Evolutionary conservation across 2,329 filamentous ascomycete species (phyloP), one percentile per base, ranked within the genome.

Genomic region (Tolypocladium pustulatum): DNA sequence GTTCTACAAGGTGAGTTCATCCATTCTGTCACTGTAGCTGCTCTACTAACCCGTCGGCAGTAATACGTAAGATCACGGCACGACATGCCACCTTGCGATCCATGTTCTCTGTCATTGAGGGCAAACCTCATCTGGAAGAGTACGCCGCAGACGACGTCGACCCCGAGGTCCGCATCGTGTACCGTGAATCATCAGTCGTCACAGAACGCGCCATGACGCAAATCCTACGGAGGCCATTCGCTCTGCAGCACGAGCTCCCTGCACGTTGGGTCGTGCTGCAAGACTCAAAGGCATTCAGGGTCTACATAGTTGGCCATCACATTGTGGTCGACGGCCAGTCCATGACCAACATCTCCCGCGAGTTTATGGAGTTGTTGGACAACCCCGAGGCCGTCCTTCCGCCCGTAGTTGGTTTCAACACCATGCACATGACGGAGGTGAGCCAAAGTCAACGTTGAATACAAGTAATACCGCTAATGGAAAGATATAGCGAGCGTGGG

Each of bases 281-380:
- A 27, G 60, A 58, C 17, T 10, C 58, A 9, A 27, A 49, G 22
- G 41, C 53, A 2, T 60, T 61, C 17, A 49, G 58, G 27, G 56
- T 60, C 0, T 59, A 60, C 30, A 17, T 58, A 15, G 37, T 55
- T 27, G 59, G 55, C 25, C 61, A 62, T 30, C 61, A 62, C 54
- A 62, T 62, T 49, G 57, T 55, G 49, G 57, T 62, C 32, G 61
- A 62, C 38, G 61, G 61, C 7, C 51, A 55, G 6, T 58, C 57
- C n/a, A 62, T 62, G 61, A 59, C 59, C 52, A 51, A 56, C 15
- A 54, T 62, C 13, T 62, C 61, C 6, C 53, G 54, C 9, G 59
- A 62, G 37, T 54, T 62, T 43, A 34, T 62, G 3, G 53, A 59
- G 12, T 46, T 61, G 30, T 8, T 58, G 22, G 56, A 54, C 9